Evolutionary conservation across 2,329 filamentous ascomycete genomes (phyloP).

Genomic region (Xylogone sp.): DNA sequence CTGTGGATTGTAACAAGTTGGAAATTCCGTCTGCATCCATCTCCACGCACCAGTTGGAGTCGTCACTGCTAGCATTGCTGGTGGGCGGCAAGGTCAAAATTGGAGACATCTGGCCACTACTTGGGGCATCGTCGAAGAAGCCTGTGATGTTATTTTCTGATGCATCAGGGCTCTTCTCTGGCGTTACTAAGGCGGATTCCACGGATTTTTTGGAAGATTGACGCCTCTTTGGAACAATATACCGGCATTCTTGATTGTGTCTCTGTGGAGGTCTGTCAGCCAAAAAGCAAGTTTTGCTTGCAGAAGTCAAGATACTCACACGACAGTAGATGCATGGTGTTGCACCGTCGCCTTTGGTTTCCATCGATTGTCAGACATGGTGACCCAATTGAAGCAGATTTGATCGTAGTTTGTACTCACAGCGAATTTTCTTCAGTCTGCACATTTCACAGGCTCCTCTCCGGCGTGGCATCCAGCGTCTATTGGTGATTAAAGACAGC

Average conservation of each 20-base stretch:
- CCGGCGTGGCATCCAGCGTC: slow-evolving; percentile 3
- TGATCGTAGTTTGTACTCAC: slow-evolving; percentile 3
- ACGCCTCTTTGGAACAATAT: slow-evolving; percentile 3
- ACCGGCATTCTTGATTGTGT: slow-evolving; percentile 7
- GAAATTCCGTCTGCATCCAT: neutral
- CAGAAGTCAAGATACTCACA: neutral
- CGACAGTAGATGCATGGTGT: slow-evolving; percentile 4
- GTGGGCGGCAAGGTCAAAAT: no score
- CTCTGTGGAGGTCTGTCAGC: slow-evolving; percentile 1
- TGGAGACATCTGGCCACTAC: no score
- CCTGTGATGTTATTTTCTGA: neutral
- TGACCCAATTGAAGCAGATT: neutral
- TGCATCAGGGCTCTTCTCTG: neutral
- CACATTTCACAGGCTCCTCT: slow-evolving; percentile 6
- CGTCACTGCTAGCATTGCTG: no score
- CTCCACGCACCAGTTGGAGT: neutral
- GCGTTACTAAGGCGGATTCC: neutral
- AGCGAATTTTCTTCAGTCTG: slow-evolving; percentile 6
- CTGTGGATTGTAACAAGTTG: neutral
- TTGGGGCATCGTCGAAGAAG: neutral
- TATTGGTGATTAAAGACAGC: no score
- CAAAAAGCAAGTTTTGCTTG: no score
- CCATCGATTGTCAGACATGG: neutral
- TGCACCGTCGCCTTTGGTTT: slow-evolving; percentile 1
- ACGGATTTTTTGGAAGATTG: slow-evolving; percentile 1